These are phyloP conservation scores for Ceratocystis smalleyi DNA, from an alignment of 2,329 filamentous ascomycete species.

Conservation along the genomic window DNA sequence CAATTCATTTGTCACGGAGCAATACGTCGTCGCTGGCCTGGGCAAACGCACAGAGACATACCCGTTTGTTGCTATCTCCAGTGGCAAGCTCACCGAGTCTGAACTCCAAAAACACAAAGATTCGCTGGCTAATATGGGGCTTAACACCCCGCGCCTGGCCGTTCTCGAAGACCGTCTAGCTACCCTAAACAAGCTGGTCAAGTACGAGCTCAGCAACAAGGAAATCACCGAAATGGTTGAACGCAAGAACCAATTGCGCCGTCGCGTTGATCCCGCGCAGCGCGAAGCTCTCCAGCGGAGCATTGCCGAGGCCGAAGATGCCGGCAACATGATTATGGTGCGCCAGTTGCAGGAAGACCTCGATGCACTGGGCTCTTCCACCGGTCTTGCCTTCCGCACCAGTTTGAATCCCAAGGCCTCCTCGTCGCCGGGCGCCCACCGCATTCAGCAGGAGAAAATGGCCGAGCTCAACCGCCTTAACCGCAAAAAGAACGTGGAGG, in stretches of 20 bases:
- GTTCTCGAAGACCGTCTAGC: constrained; percentile 56
- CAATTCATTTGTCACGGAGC: constrained; percentile 57
- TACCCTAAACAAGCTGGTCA: constrained; percentile 65
- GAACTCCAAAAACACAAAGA: constrained; percentile 74
- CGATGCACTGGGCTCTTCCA: constrained; percentile 48
- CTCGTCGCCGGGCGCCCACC: constrained; percentile 29
- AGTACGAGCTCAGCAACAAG: constrained; percentile 65
- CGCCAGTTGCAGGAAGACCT: constrained; percentile 43
- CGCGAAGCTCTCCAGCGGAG: constrained; percentile 50
- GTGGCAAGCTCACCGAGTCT: constrained; percentile 65
- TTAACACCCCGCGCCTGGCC: constrained; percentile 50
- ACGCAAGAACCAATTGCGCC: constrained; percentile 51
- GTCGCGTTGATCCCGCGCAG: constrained; percentile 50
- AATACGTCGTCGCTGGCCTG: constrained; percentile 67
- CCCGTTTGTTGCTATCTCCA: constrained; percentile 82
- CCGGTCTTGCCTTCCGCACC: constrained; percentile 54
- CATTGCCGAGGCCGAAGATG: constrained; percentile 49
- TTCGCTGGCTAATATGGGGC: constrained; percentile 9
- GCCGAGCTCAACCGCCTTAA: constrained; percentile 74
- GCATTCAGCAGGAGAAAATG: constrained; percentile 63
- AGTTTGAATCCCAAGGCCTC: constrained; percentile 40
- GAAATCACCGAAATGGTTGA: constrained; percentile 69
- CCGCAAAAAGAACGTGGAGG: constrained; percentile 68
- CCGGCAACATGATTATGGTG: constrained; percentile 44
- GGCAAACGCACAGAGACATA: constrained; percentile 73